Evolutionary conservation across 306 rosid species (phyloP), one percentile per base, ranked within the genome.

Genomic region (Fagus crenata): DNA sequence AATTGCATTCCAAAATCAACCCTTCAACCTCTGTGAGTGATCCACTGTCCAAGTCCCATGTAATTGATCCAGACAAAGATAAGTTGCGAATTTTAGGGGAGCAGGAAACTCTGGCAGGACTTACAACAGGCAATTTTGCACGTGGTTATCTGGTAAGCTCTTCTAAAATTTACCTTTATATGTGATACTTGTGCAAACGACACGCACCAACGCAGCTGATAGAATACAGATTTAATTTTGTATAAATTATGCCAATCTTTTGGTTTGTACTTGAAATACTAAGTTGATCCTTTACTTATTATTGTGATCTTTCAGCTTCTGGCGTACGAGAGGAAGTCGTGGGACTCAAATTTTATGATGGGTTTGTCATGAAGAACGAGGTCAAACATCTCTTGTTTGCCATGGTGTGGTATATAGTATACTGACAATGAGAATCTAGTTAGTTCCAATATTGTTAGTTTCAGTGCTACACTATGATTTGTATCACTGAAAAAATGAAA

Each of bases 61-160:
- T 70, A 15, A 40, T 79, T 65, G 89, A 85, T 49, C 83, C 89
- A 56, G 18, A 84, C 73, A 86, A 76, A 70, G 89, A 85, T 40
- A 78, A 77, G 54, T 35, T 88, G 39, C 85, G 63, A 73, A 73
- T 77, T 58, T 73, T 90, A 42, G 65, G 73, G 69, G 87, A 86
- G 64, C 76, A 85, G 80, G 90, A 89, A 81, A 86, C 91, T 35
- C 71, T 93, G 80, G 90, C 85, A 56, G 91, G 87, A 74, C 85
- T 90, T 41, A 77, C n/a, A 73, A 73, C 69, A 4, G 64, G 53
- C 14, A 77, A 77, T 67, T 49, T 77, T 67, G 35, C 43, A 49
- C 33, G 53, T 39, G 92, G 95, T 80, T 49, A 84, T 85, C 79
- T 93, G 93, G 96, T 93, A 89, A 83, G 69, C 77, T 70, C 70